Conservation (phyloP, 2,329 filamentous ascomycete species). For the Cladosporium velox region DNA sequence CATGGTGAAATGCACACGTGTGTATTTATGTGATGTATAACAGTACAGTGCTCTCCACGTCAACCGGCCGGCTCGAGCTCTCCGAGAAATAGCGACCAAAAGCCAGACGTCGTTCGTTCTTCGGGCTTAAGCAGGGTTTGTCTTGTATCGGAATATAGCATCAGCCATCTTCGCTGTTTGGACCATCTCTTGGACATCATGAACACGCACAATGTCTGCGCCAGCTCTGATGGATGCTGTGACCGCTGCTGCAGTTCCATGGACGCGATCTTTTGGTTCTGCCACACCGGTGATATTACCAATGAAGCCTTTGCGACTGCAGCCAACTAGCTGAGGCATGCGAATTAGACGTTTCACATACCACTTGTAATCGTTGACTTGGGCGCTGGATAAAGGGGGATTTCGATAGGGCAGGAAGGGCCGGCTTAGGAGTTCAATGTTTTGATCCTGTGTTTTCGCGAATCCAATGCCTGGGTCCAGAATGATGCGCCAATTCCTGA, state of each 20-base stretch:
- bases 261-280: slow-evolving; percentile 69
- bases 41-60: neutral
- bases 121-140: neutral
- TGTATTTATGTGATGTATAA: neutral
- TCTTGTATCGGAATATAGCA: slow-evolving; percentile 61
- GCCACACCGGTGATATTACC: slow-evolving; percentile 76
- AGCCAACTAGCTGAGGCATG: slow-evolving; percentile 86
- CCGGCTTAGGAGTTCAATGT: slow-evolving; percentile 68
- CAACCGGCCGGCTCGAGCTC: too few species aligned
- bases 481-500: slow-evolving; percentile 90
- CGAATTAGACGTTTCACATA: neutral
- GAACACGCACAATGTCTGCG: slow-evolving; percentile 88
- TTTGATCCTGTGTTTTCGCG: slow-evolving; percentile 79
- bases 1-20: neutral
- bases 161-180: slow-evolving; percentile 85
- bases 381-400: neutral
- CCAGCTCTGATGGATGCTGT: slow-evolving; percentile 83
- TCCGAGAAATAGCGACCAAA: too few species aligned
- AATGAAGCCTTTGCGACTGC: slow-evolving; percentile 87
- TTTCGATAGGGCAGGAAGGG: neutral
- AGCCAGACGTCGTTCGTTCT: neutral
- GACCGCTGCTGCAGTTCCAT: slow-evolving; percentile 87
- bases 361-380: slow-evolving; percentile 55
- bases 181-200: slow-evolving; percentile 85
- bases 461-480: slow-evolving; percentile 94